phyloP scores from a whole-genome alignment of 176 grass and related monocot species.

The Avena atlantica region DNA sequence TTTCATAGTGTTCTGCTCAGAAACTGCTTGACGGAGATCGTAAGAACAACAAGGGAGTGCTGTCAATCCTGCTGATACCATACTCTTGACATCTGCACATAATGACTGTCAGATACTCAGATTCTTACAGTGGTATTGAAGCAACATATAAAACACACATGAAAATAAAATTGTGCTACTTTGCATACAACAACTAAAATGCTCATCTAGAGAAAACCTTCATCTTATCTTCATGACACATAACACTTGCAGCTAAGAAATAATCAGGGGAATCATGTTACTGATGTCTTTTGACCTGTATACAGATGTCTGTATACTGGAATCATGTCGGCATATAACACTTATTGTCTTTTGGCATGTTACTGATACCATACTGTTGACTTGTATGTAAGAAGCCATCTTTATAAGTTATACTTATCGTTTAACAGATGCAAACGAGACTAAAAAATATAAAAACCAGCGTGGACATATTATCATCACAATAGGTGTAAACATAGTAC shows the following conservation, averaged over 20 bases:
- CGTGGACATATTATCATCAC: background rate
- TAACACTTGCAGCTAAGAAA: conserved; percentile 14
- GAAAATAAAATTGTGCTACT: background rate
- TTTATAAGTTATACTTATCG: background rate
- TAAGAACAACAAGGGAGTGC: conserved; percentile 63
- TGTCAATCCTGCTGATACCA: conserved; percentile 77
- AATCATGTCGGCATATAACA: too few species aligned
- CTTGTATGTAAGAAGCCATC: background rate
- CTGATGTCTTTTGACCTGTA: conserved; percentile 2
- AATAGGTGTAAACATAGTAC: conserved; percentile 4
- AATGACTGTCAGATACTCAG: conserved; percentile 38
- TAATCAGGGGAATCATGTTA: conserved; percentile 21
- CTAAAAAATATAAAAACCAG: background rate
- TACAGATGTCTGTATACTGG: background rate
- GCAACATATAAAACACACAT: background rate
- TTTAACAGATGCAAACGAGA: conserved; percentile 8
- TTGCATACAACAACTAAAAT: background rate
- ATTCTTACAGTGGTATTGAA: background rate
- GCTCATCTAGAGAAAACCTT: conserved; percentile 26
- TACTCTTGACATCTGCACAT: conserved; percentile 82
- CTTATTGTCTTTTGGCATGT: too few species aligned
- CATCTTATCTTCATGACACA: background rate
- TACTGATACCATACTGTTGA: background rate
- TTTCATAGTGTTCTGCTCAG: conserved; percentile 65
- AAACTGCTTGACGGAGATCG: conserved; percentile 69